Base-by-base conservation (phyloP, 345 rosid genomes). In the Bruguiera sexangula region DNA sequence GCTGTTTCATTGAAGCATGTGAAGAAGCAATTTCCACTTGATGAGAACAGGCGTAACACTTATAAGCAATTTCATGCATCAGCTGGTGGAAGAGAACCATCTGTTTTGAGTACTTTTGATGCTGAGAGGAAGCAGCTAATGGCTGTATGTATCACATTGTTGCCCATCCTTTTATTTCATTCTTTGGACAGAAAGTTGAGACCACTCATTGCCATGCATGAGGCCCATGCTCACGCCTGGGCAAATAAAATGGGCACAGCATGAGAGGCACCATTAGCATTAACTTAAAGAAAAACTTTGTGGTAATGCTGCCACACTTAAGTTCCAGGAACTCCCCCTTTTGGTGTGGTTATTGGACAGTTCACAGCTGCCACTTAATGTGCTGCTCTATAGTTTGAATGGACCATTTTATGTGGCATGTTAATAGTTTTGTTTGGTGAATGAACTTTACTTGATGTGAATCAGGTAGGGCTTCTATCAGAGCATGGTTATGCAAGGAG, bases 401-500 rank as follows among this genome's bases (percentile, higher is more conserved):
- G 50, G 76, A 50, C 63, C 71, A 26, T 34, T 27, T 60, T 59
- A 18, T 65, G 65, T 55, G 54, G 61, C 6, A 62, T 62, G 32
- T 36, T 8, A 39, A 2, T 56, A 27, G 29, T 60, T 60, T 3
- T 24, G 36, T 63, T 75, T 37, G 65, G 53, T 68, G 15, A 29
- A 70, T 63, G 26, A 69, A 69, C 77, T 83, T 59, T 19, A 59
- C 62, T 68, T 60, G 71, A 30, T 56, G 18, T 69, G 65, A 53
- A 82, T 71, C 83, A 96, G 99, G 98, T 92, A 66, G 98, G 96
- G 51, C 77, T 96, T 46, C 84, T 81, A 68, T 67, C 86, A 56
- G 96, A 92, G 78, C 79, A 85, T 63, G 94, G 92, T 50, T 96
- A 96, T 64, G 90, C 97, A 18, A 85, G 92, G 78, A 96, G 99